These are phyloP conservation scores for Chaetothyriales sp. DNA, from an alignment of 2,329 filamentous ascomycete species.

Conservation along the genomic window DNA sequence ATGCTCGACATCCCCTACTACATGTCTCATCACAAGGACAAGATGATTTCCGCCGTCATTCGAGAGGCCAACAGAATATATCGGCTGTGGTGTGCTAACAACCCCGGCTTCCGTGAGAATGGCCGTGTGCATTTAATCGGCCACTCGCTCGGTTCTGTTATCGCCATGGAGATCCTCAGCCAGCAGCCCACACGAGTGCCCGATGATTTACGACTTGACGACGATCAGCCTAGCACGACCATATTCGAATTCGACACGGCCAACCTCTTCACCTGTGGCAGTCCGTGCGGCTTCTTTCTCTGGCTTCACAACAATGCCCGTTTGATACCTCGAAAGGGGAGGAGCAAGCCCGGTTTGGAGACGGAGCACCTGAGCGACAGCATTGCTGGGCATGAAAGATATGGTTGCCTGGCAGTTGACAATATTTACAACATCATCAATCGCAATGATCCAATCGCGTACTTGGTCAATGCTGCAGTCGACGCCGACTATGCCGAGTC, in stretches of 20 bases:
- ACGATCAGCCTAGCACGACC: constrained; percentile 31
- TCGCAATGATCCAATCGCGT: constrained; percentile 68
- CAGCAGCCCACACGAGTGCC: constrained; percentile 67
- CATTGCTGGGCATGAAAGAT: constrained; percentile 65
- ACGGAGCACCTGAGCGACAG: constrained; percentile 44
- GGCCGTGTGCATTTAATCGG: constrained; percentile 86
- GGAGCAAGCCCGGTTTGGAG: constrained; percentile 62
- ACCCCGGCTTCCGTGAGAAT: constrained; percentile 65
- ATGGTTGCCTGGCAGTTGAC: constrained; percentile 85
- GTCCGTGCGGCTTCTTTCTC: constrained; percentile 84
- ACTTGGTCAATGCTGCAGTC: constrained; percentile 79
- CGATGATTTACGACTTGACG: constrained; percentile 25
- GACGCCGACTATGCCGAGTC: constrained; percentile 66
- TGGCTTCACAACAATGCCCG: constrained; percentile 54
- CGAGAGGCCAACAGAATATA: constrained; percentile 93
- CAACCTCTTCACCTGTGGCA: constrained; percentile 79
- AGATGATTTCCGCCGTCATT: constrained; percentile 83
- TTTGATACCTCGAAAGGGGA: constrained; percentile 62
- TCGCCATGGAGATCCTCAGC: constrained; percentile 84
- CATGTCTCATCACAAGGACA: constrained; percentile 86
- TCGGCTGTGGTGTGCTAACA: constrained; percentile 84
- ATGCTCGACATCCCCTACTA: constrained; percentile 99
- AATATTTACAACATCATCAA: constrained; percentile 93
- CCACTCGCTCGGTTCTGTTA: constrained; percentile 86
- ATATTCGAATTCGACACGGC: constrained; percentile 86